Conservation (phyloP, 768 basidiomycete species). For the Symmetrospora coprosmae region DNA sequence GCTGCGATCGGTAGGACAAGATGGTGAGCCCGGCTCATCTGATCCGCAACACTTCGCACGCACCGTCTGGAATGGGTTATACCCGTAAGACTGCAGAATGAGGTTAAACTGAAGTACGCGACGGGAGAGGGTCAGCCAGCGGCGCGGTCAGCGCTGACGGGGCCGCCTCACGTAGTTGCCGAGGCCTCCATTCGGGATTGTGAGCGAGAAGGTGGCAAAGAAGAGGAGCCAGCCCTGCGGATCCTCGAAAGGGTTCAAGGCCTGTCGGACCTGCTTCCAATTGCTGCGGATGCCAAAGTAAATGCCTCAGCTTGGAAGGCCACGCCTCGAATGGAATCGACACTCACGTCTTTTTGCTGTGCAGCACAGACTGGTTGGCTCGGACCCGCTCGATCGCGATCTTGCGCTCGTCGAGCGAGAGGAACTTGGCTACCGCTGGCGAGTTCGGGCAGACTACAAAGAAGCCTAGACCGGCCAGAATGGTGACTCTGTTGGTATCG, state of each 20-base stretch:
- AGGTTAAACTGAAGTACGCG: background rate
- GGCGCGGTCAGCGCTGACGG: background rate
- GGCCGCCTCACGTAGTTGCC: background rate
- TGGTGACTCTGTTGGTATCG: background rate
- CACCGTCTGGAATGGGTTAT: conserved; percentile 9
- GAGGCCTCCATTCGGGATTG: conserved; percentile 10
- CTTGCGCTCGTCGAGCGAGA: background rate
- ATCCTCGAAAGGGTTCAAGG: conserved; percentile 7
- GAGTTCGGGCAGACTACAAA: conserved; percentile 12
- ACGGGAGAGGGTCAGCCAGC: background rate
- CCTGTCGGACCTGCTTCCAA: conserved; percentile 15
- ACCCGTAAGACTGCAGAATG: conserved; percentile 15
- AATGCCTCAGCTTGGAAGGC: too few relatives aligned
- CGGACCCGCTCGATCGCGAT: conserved; percentile 8
- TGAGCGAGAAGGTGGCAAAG: conserved; percentile 3
- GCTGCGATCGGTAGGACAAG: too few relatives aligned
- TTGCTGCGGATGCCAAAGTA: too few relatives aligned
- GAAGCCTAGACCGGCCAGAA: conserved; percentile 10
- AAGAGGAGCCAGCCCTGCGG: conserved; percentile 19
- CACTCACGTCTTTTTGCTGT: conserved; percentile 1
- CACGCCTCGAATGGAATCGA: background rate
- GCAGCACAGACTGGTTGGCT: conserved; percentile 5
- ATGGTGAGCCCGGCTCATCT: too few relatives aligned
- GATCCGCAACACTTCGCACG: too few relatives aligned
- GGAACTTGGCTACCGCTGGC: conserved; percentile 1